Evolutionary conservation across 2,329 filamentous ascomycete species (phyloP), one percentile per base, ranked within the genome.

Genomic region (Sphaerulina populicola): DNA sequence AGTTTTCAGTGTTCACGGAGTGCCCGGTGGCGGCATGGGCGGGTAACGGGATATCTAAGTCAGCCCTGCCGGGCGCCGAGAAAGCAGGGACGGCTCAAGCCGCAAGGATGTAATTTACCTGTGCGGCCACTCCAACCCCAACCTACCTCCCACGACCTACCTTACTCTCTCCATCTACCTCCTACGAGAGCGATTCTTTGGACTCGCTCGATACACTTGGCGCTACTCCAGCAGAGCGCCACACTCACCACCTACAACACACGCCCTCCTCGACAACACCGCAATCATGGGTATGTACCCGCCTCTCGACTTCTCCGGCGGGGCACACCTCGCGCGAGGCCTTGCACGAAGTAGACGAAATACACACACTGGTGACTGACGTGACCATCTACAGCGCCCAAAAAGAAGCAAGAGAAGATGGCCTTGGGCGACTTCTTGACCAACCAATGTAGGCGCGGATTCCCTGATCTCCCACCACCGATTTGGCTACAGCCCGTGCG

Each of bases 341-440:
- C 47, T 31, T 36, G n/a, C 45, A 30, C 44, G 31, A 21, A n/a
- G 37, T 15, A 30, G 46, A 31, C 41, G 23, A 48, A 4, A 48
- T 15, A 40, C 46, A 31, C 41, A 15, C 46, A 4, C 43, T 35
- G 51, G n/a, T 49, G 31, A 56, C 63, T 63, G 54, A 65, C 59
- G 46, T 38, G 44, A 3, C 33, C 12, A 18, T 37, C 14, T 49
- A 51, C 46, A 67, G 64, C 64, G 56, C 91, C 90, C 62, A 87
- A 90, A 72, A 86, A 88, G 77, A 85, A 94, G 75, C 79, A 82
- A 72, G 85, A 94, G 82, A 98, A 94, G 80, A 91, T 98, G 86
- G 88, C 87, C 77, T 83, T 97, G 69, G 88, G 88, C 78, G 87
- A 88, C 74, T 98, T 98, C 81, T 81, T 98, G 78, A 79, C 80